Percentiles rank a stretch among this genome's conserved stretches.
phyloP scores from a whole-genome alignment of 345 rosid genomes.

The Angophora floribunda region DNA sequence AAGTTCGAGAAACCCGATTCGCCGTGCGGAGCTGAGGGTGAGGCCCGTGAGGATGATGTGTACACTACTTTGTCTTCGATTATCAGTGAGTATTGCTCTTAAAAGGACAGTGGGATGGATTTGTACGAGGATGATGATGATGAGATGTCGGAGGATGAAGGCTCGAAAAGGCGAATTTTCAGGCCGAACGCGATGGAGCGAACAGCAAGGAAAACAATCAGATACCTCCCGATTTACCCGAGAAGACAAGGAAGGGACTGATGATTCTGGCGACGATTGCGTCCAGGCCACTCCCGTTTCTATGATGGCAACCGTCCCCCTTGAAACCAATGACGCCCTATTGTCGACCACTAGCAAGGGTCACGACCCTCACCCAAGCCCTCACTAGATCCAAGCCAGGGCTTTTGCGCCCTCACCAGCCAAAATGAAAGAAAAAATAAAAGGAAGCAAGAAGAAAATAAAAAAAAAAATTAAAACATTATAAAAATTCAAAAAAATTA shows the following conservation, averaged over 20 bases:
- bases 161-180: not conserved
- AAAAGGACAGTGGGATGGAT: not conserved
- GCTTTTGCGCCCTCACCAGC: too few species aligned
- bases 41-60: not conserved
- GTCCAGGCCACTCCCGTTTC: slow-evolving; percentile 8
- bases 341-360: fast-evolving
- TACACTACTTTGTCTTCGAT: not conserved
- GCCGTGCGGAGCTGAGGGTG: not conserved
- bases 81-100: not conserved
- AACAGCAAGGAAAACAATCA: not conserved
- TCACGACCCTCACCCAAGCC: fast-evolving
- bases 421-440: too few species aligned
- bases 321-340: fast-evolving
- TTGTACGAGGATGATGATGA: not conserved
- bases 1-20: not conserved
- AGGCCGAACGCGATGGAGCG: not conserved
- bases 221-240: not conserved
- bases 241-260: not conserved
- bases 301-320: fast-evolving
- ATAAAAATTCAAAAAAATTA: too few species aligned
- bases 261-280: not conserved
- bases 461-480: too few species aligned
- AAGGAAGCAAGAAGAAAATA: too few species aligned
- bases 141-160: too few species aligned
- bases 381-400: too few species aligned